A percentile compares a stretch with the other conserved stretches of the same genome.
Conservation (phyloP, 495 filamentous ascomycete genomes). For the Friedmanniomyces endolithicus region DNA sequence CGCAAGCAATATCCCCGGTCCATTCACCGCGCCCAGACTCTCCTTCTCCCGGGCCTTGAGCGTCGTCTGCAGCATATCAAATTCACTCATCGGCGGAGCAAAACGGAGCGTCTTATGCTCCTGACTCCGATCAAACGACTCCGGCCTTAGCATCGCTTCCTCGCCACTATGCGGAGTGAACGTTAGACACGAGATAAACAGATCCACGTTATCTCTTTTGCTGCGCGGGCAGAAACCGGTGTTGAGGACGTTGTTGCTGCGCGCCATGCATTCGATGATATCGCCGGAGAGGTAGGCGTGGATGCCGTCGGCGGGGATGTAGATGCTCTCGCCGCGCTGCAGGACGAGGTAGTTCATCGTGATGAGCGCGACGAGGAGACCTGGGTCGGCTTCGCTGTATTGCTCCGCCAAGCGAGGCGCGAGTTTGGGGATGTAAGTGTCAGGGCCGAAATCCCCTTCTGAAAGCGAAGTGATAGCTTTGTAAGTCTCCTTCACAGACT, state of each 20-base stretch:
- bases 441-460: slow-evolving; percentile 38
- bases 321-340: slow-evolving; percentile 53
- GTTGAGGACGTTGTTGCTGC: slow-evolving; percentile 53
- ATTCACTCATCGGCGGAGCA: slow-evolving; percentile 52
- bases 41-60: slow-evolving; percentile 42
- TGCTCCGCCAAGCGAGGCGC: slow-evolving; percentile 53
- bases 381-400: slow-evolving; percentile 48
- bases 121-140: slow-evolving; percentile 40
- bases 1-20: slow-evolving; percentile 54
- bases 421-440: slow-evolving; percentile 49
- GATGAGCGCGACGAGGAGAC: slow-evolving; percentile 51
- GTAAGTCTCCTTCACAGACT: slow-evolving; percentile 39
- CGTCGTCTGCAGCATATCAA: slow-evolving; percentile 24
- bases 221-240: slow-evolving; percentile 59
- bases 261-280: slow-evolving; percentile 78
- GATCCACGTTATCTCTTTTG: slow-evolving; percentile 48
- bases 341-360: slow-evolving; percentile 66
- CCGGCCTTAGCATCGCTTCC: slow-evolving; percentile 40
- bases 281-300: slow-evolving; percentile 69
- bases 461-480: slow-evolving; percentile 38
- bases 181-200: slow-evolving; percentile 48
- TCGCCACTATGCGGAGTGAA: slow-evolving; percentile 47
- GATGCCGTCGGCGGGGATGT: slow-evolving; percentile 65
- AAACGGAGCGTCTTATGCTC: slow-evolving; percentile 49
- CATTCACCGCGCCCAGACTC: slow-evolving; percentile 41